Evolutionary conservation across 2,329 filamentous ascomycete species (phyloP), one percentile per base, ranked within the genome.

Genomic region (Akanthomyces uredinophilus): DNA sequence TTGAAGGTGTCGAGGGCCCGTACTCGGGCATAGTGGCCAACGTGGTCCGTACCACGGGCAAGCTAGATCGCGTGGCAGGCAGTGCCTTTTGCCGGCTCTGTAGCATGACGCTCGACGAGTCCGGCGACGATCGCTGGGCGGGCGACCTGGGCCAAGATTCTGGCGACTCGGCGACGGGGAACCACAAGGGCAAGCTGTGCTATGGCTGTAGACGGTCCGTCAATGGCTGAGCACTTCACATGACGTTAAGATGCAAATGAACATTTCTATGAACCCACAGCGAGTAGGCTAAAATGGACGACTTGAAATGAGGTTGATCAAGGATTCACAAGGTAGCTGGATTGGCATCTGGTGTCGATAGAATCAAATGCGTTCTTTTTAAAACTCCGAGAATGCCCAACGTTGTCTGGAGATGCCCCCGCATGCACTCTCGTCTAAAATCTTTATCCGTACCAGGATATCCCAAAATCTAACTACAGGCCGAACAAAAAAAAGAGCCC

Each of bases 1-100:
- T 99, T 70, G 85, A 86, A 66, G 46, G 91, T 44, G 74, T 96
- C 18, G 93, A 96, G 72, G 85, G 86, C 66, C 89, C 89, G 63
- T 97, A 96, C 70, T 91, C 93, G 3, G 91, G 90, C 61, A 92
- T 98, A 61, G 93, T 99, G 67, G 89, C 93, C 37, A 99, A 99
- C 72, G 95, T 99, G 11, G 94, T 97, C 5, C 86, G 92, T 65
- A 99, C 94, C 39, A 88, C 90, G n/a, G 88, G 87, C 57, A 96
- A 96, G 75, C 81, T 98, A 46, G 79, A 87, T 51, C 76, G 84
- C 29, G 72, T 78, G 0, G 50, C 35, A 14, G 73, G 72, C 8
- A 71, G 68, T n/a, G 69, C 61, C 5, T 70, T 70, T 35, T 96
- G 92, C 69, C 81, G 82, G 39, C 72, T 94, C 10, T 96, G 92